Base-by-base conservation (phyloP, 2,329 filamentous ascomycete genomes). In the Phyllosticta citribraziliensis region DNA sequence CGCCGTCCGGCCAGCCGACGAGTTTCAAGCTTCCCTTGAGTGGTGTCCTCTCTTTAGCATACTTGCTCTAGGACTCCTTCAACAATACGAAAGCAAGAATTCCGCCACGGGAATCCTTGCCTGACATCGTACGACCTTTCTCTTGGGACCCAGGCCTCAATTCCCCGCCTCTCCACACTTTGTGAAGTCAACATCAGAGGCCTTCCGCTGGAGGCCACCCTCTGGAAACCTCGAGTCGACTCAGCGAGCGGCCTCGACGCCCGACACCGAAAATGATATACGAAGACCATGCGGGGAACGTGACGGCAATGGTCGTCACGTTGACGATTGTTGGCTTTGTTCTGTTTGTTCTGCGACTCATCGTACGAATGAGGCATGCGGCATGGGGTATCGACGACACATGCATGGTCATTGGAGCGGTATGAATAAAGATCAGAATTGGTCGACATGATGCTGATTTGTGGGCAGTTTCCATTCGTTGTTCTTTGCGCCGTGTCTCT, bases 381-480 rank as follows among this genome's bases (percentile, higher is more conserved):
- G 63, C 65, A 11, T 72, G 69, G 65, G 71, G 69, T 5, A 58
- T 67, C 9, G 70, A 73, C 35, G 71, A 72, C 27, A 70, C 67
- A 67, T 64, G 66, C 2, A 72, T 72, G 67, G 25, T 55, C 1
- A 27, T 51, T n/a, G 50, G 47, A 65, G 62, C 35, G 64, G 66
- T 60, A 64, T 65, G 55, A 61, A 17, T 5, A 12, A 5, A 22
- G 9, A 11, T n/a, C 55, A 33, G 60, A 10, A 53, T 57, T 12
- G 35, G 56, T 9, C 24, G 52, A 56, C 59, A 27, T 52, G 62
- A 63, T 51, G 11, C 56, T 40, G 24, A 47, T 60, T 58, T 24
- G 25, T 12, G 14, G 33, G 12, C 54, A 69, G 69, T 56, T 68
- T 22, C 64, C 68, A 4, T 69, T 68, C 57, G 64, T 65, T 51